phyloP scores from a whole-genome alignment of 495 filamentous ascomycete species.

The Aspergillus bridgeri region DNA sequence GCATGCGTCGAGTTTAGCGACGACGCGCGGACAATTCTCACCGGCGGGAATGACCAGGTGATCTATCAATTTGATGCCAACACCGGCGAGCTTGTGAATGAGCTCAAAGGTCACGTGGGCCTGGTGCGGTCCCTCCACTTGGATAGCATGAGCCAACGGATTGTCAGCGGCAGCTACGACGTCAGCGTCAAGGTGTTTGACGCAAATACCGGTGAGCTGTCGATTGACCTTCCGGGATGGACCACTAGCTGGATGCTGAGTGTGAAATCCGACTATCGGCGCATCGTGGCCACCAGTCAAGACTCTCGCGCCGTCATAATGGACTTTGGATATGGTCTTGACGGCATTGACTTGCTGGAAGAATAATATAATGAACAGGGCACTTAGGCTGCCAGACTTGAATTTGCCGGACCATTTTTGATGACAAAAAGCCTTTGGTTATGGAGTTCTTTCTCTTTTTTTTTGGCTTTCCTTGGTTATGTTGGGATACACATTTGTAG shows the following conservation, averaged over 20 bases:
- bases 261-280: slow-evolving; percentile 89
- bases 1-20: slow-evolving; percentile 95
- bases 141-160: slow-evolving; percentile 74
- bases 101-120: slow-evolving; percentile 71
- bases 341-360: slow-evolving; percentile 47
- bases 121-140: slow-evolving; percentile 87
- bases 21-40: slow-evolving; percentile 82
- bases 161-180: slow-evolving; percentile 92
- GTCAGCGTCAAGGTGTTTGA: slow-evolving; percentile 91
- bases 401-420: slow-evolving; percentile 1
- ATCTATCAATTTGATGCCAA: slow-evolving; percentile 94
- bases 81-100: slow-evolving; percentile 76
- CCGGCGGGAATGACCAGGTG: slow-evolving; percentile 87
- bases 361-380: slow-evolving; percentile 13
- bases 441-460: neutral
- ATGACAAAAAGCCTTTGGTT: slow-evolving; percentile 6
- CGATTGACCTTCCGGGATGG: slow-evolving; percentile 81
- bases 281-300: slow-evolving; percentile 90
- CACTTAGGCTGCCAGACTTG: slow-evolving; percentile 7
- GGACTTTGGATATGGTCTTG: slow-evolving; percentile 60
- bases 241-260: slow-evolving; percentile 94
- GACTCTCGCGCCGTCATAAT: slow-evolving; percentile 88
- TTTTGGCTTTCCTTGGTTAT: neutral
- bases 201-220: slow-evolving; percentile 65
- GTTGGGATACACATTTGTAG: neutral